Conservation (phyloP, 768 basidiomycete species). For the Russula sp. region DNA sequence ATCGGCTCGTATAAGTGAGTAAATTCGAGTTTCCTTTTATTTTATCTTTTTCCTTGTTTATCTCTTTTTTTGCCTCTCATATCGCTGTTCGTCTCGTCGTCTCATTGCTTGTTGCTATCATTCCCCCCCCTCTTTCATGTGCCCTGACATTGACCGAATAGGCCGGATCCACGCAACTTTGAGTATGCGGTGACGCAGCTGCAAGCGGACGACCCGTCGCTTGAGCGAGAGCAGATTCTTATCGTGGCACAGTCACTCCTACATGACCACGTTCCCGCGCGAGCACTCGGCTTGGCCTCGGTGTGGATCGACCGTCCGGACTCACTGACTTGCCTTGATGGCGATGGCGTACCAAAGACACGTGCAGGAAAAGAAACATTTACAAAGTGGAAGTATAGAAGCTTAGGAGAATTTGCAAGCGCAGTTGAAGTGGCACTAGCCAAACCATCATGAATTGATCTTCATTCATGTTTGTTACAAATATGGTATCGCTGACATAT, state of each 20-base stretch:
- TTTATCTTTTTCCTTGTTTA: not conserved
- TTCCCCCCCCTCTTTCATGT: not conserved
- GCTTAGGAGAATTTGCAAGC: slow-evolving; percentile 52
- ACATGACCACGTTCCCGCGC: slow-evolving; percentile 63
- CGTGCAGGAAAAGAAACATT: slow-evolving; percentile 26
- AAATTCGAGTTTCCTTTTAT: not conserved
- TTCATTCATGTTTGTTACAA: not conserved
- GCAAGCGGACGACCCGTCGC: slow-evolving; percentile 24
- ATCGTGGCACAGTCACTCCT: slow-evolving; percentile 60
- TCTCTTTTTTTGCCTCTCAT: too few relatives aligned
- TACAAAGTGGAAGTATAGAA: slow-evolving; percentile 36
- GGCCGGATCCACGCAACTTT: slow-evolving; percentile 38
- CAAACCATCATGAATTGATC: not conserved
- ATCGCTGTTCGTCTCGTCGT: too few relatives aligned
- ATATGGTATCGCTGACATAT: not conserved
- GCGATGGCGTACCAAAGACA: slow-evolving; percentile 30
- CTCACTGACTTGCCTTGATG: slow-evolving; percentile 27
- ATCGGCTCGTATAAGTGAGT: slow-evolving; percentile 68
- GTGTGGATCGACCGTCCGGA: slow-evolving; percentile 56
- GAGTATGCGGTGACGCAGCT: slow-evolving; percentile 38
- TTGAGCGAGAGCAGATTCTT: slow-evolving; percentile 42
- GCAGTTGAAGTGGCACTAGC: slow-evolving; percentile 40
- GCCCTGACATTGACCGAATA: not conserved
- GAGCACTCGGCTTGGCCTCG: slow-evolving; percentile 44
- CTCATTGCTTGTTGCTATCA: too few relatives aligned